phyloP scores from a whole-genome alignment of 2,329 filamentous ascomycete genomes.

The Lasiodiplodia citricola region DNA sequence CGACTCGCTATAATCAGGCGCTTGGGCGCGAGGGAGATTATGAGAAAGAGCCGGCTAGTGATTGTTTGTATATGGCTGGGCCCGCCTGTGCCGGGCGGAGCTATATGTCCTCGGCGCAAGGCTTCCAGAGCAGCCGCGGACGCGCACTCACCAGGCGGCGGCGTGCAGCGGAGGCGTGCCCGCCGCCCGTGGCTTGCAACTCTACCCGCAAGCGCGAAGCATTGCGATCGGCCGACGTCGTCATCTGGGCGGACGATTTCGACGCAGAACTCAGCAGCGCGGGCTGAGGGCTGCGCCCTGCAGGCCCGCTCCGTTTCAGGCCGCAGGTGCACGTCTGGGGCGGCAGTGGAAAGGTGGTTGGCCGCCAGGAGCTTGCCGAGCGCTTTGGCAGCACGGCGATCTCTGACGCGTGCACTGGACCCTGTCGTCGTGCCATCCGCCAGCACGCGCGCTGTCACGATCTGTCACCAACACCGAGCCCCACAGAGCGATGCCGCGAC shows the following conservation, averaged over 20 bases:
- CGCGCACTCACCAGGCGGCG: not conserved
- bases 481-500: not conserved
- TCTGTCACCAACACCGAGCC: conserved; percentile 6
- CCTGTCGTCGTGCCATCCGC: conserved; percentile 5
- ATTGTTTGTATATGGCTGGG: not conserved
- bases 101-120: conserved; percentile 11
- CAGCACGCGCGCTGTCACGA: conserved; percentile 16
- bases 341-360: not conserved
- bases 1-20: not conserved
- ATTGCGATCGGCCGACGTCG: conserved; percentile 24
- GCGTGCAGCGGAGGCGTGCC: conserved; percentile 13
- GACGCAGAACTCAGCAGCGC: conserved; percentile 1
- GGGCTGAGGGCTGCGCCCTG: conserved; percentile 10
- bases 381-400: not conserved
- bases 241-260: conserved; percentile 14
- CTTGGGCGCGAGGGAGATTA: conserved; percentile 13
- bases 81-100: not conserved
- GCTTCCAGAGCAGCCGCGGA: conserved; percentile 1
- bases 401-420: conserved; percentile 10
- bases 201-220: conserved; percentile 16
- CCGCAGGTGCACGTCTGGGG: conserved; percentile 18
- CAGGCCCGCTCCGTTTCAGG: conserved; percentile 17
- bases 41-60: not conserved
- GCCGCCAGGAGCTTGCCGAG: conserved; percentile 18
- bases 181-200: not conserved